A percentile compares a stretch with the other conserved stretches of the same genome.
Evolutionary conservation across 306 rosid genomes (phyloP).

Genomic region (Trichosanthes cucumerina): DNA sequence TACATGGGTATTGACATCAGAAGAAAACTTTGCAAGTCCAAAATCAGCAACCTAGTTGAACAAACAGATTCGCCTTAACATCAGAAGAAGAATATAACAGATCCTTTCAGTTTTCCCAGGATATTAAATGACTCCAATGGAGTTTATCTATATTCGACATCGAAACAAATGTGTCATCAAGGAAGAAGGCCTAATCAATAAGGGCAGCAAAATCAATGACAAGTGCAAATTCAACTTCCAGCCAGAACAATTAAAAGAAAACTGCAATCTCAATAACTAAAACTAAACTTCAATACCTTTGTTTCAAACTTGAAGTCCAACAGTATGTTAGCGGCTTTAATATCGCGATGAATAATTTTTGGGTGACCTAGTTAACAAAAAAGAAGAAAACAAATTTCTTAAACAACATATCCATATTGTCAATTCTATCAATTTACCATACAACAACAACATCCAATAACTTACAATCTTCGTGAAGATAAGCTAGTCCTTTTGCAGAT

Average conservation of each 20-base stretch:
- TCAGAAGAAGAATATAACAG: not conserved
- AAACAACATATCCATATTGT: not conserved
- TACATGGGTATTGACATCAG: conserved; percentile 79
- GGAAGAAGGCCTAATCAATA: not conserved
- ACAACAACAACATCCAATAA: not conserved
- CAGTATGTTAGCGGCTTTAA: conserved; percentile 77
- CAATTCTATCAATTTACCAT: not conserved
- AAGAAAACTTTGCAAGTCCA: conserved; percentile 83
- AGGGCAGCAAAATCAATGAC: not conserved
- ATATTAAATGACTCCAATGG: not conserved
- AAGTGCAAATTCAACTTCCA: not conserved
- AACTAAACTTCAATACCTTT: conserved; percentile 34
- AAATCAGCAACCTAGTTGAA: conserved; percentile 79
- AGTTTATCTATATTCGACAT: not conserved
- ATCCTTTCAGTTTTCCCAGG: not conserved
- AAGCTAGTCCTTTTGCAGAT: conserved; percentile 88
- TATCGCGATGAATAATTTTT: conserved; percentile 93
- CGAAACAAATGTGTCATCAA: not conserved
- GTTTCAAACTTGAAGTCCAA: conserved; percentile 89
- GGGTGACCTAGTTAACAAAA: conserved; percentile 63
- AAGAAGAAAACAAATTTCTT: not conserved
- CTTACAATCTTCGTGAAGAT: conserved; percentile 98
- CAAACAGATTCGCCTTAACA: not conserved
- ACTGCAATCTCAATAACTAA: not conserved
- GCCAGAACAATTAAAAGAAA: not conserved